Percentiles rank a stretch among this genome's conserved stretches.
Evolutionary conservation across 2,329 filamentous ascomycete species (phyloP).

Genomic region (Aspergillus sp.): DNA sequence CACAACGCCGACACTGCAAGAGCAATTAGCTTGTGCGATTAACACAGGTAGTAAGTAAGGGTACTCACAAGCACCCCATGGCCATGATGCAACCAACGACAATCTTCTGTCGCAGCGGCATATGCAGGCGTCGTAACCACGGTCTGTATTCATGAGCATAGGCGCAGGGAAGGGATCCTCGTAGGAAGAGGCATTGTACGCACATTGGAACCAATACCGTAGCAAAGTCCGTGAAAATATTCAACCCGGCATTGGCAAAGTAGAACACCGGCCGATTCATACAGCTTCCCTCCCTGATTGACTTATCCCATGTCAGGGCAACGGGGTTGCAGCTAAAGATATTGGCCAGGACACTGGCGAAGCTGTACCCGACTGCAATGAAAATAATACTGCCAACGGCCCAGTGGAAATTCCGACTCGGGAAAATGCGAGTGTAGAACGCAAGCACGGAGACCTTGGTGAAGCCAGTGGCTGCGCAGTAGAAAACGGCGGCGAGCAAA

Average conservation of each 20-base stretch:
- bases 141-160: conserved; percentile 11
- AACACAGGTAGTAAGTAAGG: neutral
- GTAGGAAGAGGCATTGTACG: conserved; percentile 1
- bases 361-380: conserved; percentile 17
- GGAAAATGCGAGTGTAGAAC: conserved; percentile 22
- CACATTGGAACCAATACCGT: conserved; percentile 21
- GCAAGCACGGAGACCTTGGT: conserved; percentile 24
- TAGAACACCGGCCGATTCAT: conserved; percentile 22
- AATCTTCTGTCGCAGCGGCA: conserved; percentile 21
- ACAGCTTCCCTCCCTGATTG: conserved; percentile 12
- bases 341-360: conserved; percentile 19
- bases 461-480: conserved; percentile 20
- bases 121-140: conserved; percentile 20
- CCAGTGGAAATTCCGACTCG: conserved; percentile 15
- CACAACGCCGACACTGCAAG: conserved; percentile 18
- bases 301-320: conserved; percentile 16
- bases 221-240: conserved; percentile 21
- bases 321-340: conserved; percentile 19
- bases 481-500: conserved; percentile 20
- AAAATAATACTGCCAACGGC: conserved; percentile 15
- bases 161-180: neutral
- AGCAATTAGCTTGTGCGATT: too few relatives aligned
- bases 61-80: conserved; percentile 20
- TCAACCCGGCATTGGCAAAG: conserved; percentile 19
- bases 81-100: conserved; percentile 17